Conservation (phyloP, 208 protist genomes). For the Porcisia deanei region DNA sequence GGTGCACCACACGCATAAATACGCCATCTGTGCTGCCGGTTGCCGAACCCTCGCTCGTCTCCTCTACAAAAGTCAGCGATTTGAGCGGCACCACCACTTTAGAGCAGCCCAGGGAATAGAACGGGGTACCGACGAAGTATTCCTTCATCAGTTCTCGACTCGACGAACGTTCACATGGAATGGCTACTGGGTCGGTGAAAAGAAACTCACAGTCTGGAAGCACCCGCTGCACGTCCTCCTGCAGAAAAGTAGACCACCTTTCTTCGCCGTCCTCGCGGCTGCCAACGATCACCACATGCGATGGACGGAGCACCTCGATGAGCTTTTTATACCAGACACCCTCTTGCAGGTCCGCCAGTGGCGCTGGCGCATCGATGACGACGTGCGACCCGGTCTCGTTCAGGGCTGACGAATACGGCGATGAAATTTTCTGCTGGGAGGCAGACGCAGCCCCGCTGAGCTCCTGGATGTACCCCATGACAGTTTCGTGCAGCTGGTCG, state of each 20-base stretch:
- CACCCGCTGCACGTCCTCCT: constrained; percentile 78
- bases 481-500: constrained; percentile 59
- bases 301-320: constrained; percentile 65
- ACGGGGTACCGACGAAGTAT: constrained; percentile 71
- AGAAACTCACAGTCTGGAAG: constrained; percentile 73
- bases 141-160: constrained; percentile 38
- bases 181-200: constrained; percentile 33
- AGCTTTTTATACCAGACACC: constrained; percentile 75
- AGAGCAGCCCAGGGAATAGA: constrained; percentile 60
- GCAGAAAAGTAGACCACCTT: constrained; percentile 67
- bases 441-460: constrained; percentile 15
- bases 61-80: constrained; percentile 56
- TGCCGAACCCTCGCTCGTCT: constrained; percentile 18
- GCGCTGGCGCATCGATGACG: constrained; percentile 74
- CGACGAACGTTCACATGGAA: constrained; percentile 27
- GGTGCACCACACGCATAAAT: constrained; percentile 34
- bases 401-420: constrained; percentile 7
- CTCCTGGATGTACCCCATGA: constrained; percentile 46
- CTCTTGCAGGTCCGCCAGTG: constrained; percentile 50
- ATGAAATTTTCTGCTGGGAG: not conserved
- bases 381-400: constrained; percentile 33
- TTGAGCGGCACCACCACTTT: constrained; percentile 69
- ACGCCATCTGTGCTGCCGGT: constrained; percentile 16
- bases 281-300: constrained; percentile 74
- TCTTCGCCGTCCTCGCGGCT: constrained; percentile 43